phyloP scores from a whole-genome alignment of 306 rosid species.

The Prunus persica region DNA sequence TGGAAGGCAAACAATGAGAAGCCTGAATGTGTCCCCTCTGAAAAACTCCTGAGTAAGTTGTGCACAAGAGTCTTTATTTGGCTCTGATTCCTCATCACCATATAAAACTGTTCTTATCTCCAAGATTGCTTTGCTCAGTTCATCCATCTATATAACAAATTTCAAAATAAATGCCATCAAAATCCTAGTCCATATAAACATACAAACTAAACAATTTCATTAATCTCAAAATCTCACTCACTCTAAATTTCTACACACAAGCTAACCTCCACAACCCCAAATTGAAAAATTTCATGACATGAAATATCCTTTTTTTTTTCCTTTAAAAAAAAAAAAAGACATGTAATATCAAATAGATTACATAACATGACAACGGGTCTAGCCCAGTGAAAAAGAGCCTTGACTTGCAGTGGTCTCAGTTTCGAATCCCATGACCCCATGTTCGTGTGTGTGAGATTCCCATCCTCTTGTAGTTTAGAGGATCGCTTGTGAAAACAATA shows the following conservation, averaged over 20 bases:
- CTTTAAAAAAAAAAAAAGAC: too few relatives aligned
- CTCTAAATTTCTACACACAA: background rate
- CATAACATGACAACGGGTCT: too few relatives aligned
- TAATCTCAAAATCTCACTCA: background rate
- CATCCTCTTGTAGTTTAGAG: too few relatives aligned
- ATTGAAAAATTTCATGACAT: background rate
- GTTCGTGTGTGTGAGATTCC: too few relatives aligned
- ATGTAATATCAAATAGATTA: too few relatives aligned
- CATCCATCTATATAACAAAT: conserved; percentile 27
- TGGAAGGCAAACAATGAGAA: conserved; percentile 42
- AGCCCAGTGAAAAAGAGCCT: too few relatives aligned
- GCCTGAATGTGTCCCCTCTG: conserved; percentile 49
- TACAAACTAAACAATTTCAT: background rate
- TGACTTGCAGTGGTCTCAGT: too few relatives aligned
- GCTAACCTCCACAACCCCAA: background rate
- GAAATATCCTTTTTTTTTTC: too few relatives aligned
- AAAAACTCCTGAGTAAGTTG: conserved; percentile 64
- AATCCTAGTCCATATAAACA: background rate
- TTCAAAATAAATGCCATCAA: background rate
- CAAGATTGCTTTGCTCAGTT: conserved; percentile 39
- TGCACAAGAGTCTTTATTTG: conserved; percentile 55
- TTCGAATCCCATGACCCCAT: too few relatives aligned
- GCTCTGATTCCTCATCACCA: conserved; percentile 58
- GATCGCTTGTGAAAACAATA: background rate
- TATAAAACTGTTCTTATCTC: conserved; percentile 51